Conservation (phyloP, 1,284 basidiomycete species). For the Austroboletus olivaceoglutinosus region DNA sequence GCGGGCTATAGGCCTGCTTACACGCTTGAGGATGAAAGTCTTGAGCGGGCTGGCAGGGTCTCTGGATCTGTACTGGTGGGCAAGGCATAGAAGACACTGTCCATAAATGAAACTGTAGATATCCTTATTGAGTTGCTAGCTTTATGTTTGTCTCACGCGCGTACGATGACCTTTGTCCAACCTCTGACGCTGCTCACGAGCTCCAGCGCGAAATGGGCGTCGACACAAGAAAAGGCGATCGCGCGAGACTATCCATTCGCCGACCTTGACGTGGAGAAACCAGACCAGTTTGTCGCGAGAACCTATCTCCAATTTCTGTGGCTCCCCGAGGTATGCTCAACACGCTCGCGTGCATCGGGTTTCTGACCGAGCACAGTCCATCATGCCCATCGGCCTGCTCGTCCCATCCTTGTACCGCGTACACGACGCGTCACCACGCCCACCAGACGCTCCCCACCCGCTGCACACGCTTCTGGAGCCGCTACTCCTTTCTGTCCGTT, state of each 20-base stretch:
- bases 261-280: constrained; percentile 36
- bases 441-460: constrained; percentile 41
- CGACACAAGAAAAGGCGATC: constrained; percentile 50
- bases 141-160: not conserved
- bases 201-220: constrained; percentile 41
- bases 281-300: constrained; percentile 48
- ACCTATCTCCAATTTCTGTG: constrained; percentile 73
- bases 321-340: constrained; percentile 59
- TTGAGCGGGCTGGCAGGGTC: constrained; percentile 72
- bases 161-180: constrained; percentile 22
- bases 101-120: not conserved
- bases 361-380: constrained; percentile 46
- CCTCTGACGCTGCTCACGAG: constrained; percentile 19
- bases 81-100: constrained; percentile 7
- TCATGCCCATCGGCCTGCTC: constrained; percentile 60
- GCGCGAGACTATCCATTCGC: constrained; percentile 49
- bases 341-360: not conserved
- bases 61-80: constrained; percentile 13
- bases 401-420: constrained; percentile 55
- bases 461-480: constrained; percentile 57
- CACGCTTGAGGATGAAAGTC: constrained; percentile 69
- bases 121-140: not conserved
- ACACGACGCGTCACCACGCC: constrained; percentile 23
- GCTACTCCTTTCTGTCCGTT: constrained; percentile 56
- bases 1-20: constrained; percentile 71